Percentiles rank a stretch among this genome's conserved stretches.
Conservation (phyloP, 257 asterid genomes). For the Solanum commersonii region DNA sequence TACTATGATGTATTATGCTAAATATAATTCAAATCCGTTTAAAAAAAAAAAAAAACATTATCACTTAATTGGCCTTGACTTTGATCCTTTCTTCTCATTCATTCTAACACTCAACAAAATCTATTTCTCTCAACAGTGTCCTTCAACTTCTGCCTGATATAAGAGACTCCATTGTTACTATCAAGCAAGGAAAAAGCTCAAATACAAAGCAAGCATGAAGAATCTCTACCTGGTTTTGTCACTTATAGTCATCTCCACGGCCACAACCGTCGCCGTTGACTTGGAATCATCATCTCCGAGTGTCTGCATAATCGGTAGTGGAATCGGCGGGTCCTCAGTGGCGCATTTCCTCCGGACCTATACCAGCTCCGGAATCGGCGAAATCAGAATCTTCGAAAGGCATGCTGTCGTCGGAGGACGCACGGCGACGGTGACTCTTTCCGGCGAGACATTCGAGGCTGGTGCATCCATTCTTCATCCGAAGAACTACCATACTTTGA, state of each 20-base stretch:
- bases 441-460: conserved; percentile 84
- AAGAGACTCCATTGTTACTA: neutral
- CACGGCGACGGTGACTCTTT: conserved; percentile 75
- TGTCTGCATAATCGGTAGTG: conserved; percentile 91
- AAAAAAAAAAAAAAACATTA: neutral
- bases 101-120: neutral
- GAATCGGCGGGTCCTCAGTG: conserved; percentile 95
- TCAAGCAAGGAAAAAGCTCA: neutral
- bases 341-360: conserved; percentile 90
- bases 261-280: neutral
- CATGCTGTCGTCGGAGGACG: conserved; percentile 74
- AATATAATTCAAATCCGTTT: neutral
- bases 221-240: neutral
- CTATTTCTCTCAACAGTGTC: neutral
- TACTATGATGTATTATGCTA: neutral
- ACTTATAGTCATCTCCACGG: neutral
- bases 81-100: neutral
- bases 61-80: neutral
- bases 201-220: neutral
- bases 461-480: conserved; percentile 95
- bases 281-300: conserved; percentile 3
- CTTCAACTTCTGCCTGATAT: neutral
- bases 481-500: conserved; percentile 65
- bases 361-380: conserved; percentile 32
- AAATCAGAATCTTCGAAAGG: conserved; percentile 60